Conservation (phyloP, 495 filamentous ascomycete genomes). For the Daldinia loculata region DNA sequence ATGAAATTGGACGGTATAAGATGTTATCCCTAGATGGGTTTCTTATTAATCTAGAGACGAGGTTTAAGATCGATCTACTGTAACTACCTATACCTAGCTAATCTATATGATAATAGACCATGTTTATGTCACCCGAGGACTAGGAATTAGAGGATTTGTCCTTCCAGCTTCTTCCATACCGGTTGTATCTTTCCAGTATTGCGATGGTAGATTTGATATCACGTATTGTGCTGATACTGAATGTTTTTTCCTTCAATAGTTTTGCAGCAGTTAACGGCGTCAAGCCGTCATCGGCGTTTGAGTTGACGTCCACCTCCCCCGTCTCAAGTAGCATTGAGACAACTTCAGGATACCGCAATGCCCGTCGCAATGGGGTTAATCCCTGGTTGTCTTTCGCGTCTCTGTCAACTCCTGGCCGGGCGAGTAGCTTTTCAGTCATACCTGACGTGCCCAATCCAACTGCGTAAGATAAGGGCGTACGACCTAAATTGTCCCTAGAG, state of each 20-base stretch:
- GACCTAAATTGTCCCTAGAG: background rate
- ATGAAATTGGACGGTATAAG: background rate
- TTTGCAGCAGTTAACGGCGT: background rate
- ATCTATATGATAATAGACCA: no score
- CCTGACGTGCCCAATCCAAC: background rate
- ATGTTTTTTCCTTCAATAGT: background rate
- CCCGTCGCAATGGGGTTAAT: background rate
- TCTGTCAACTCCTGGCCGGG: background rate
- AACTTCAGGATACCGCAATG: no score
- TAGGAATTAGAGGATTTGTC: background rate
- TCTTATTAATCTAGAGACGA: background rate
- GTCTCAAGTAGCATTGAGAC: background rate
- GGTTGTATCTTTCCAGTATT: background rate
- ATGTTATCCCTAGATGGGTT: background rate
- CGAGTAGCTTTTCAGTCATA: background rate
- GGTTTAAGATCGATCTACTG: background rate
- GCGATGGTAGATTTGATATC: background rate
- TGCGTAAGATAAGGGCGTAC: background rate
- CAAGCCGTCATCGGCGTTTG: background rate
- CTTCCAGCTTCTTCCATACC: background rate
- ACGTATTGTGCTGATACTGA: accelerated
- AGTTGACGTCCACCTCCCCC: background rate
- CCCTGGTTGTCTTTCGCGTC: background rate
- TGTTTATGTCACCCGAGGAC: no score
- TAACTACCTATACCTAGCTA: no score